Base-by-base conservation (phyloP, 805 yeast genomes). In the Yamadazyma laniorum region DNA sequence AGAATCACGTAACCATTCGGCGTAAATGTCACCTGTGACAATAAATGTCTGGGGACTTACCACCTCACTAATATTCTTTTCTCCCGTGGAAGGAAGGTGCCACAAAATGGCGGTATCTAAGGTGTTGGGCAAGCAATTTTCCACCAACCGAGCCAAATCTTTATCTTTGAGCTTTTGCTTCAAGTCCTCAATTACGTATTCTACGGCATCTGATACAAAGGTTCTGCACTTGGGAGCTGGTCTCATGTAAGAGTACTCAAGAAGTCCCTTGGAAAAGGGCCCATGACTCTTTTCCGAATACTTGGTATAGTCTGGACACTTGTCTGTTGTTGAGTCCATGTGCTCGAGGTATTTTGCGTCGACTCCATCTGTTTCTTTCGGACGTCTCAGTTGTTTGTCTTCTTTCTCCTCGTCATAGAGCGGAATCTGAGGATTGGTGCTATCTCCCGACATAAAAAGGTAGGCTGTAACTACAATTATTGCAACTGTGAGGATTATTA, bases 1-100 rank as follows among this genome's bases (percentile, higher is more conserved):
- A 1, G 95, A 80, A 58, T 88, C 96, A 37, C 96, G 63, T 34
- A 88, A 64, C 96, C 96, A 88, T 59, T 88, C 95, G 2, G 96
- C 96, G 56, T 86, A 89, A 39, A 88, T 88, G 54, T 88, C 96
- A 7, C 96, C 96, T 0, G 96, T 88, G 22, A 87, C 91, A 1
- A 88, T 75, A 59, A 88, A 88, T 1, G 95, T 70, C 44, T 79
- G 76, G 0, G 89, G 62, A 9, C 23, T 19, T 5, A 29, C 6
- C 14, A 19, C 9, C 12, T 11, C 4, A 19, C 16, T 28, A 16
- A 33, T 19, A 5, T 34, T 19, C 38, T 34, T 27, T 11, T 48
- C 50, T 21, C 23, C 23, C 13, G 57, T 48, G 3, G 53, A 6
- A 3, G 39, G 13, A 3, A 18, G 13, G 57, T 82, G 87, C 86